These are phyloP conservation scores for Erigeron canadensis DNA, from an alignment of 129 eudicot species.

Conservation along the genomic window DNA sequence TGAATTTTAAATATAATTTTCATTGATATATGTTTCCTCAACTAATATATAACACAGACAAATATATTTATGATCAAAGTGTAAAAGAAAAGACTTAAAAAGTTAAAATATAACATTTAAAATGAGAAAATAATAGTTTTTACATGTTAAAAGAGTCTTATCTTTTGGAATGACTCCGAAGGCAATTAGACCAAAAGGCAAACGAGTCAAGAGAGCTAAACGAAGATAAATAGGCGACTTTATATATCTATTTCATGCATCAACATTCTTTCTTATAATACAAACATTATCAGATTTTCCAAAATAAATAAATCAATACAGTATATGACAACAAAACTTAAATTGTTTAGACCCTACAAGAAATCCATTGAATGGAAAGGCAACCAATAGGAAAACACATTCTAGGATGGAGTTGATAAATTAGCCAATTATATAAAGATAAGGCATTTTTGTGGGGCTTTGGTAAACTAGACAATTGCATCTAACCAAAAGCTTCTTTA, in stretches of 20 bases:
- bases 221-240: too few relatives aligned
- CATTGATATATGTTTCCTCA: too few relatives aligned
- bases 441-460: constrained; percentile 48
- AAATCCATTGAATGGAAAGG: constrained; percentile 48
- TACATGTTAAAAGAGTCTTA: too few relatives aligned
- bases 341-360: constrained; percentile 32
- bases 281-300: not conserved
- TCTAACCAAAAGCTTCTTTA: constrained; percentile 27
- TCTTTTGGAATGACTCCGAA: too few relatives aligned
- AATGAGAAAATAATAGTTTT: too few relatives aligned
- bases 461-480: constrained; percentile 22
- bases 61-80: too few relatives aligned
- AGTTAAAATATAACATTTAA: too few relatives aligned
- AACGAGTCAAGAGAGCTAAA: too few relatives aligned
- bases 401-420: constrained; percentile 40
- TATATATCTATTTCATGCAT: not conserved
- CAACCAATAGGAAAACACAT: constrained; percentile 52
- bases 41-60: too few relatives aligned
- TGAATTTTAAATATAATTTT: too few relatives aligned
- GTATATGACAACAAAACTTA: constrained; percentile 10
- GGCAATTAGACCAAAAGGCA: too few relatives aligned
- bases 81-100: too few relatives aligned
- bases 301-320: not conserved
- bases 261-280: not conserved
- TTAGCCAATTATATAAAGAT: constrained; percentile 54